These are phyloP conservation scores for Taphrina pruni DNA, from an alignment of 1,139 yeast genomes.

Conservation along the genomic window DNA sequence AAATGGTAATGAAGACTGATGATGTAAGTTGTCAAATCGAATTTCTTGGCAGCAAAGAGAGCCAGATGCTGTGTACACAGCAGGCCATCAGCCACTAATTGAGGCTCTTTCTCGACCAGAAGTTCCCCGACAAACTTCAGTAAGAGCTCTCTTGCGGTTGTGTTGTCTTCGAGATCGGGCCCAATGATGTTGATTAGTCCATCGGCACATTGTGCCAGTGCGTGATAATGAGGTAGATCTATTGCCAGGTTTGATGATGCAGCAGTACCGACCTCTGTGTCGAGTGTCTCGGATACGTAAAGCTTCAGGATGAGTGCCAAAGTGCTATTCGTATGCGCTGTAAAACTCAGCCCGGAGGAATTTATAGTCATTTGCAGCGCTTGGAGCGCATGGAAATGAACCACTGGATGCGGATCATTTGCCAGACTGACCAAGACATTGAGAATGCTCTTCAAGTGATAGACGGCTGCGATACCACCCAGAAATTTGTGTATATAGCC, in stretches of 20 bases:
- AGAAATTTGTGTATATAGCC: slow-evolving; percentile 64
- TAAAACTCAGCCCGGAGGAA: slow-evolving; percentile 61
- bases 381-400: slow-evolving; percentile 73
- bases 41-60: slow-evolving; percentile 50
- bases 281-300: slow-evolving; percentile 62
- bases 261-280: slow-evolving; percentile 56
- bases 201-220: slow-evolving; percentile 56
- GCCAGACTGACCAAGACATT: slow-evolving; percentile 68
- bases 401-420: slow-evolving; percentile 82
- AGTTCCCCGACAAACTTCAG: slow-evolving; percentile 46
- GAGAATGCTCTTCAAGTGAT: slow-evolving; percentile 57
- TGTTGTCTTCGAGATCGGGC: slow-evolving; percentile 56
- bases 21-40: slow-evolving; percentile 49
- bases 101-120: slow-evolving; percentile 47
- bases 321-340: slow-evolving; percentile 56
- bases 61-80: slow-evolving; percentile 50
- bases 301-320: slow-evolving; percentile 58
- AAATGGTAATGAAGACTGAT: slow-evolving; percentile 48
- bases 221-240: slow-evolving; percentile 54
- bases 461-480: slow-evolving; percentile 55
- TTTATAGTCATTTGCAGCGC: slow-evolving; percentile 65
- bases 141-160: slow-evolving; percentile 49
- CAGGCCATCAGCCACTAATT: slow-evolving; percentile 51
- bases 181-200: slow-evolving; percentile 59
- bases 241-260: slow-evolving; percentile 59